phyloP scores from a whole-genome alignment of 495 filamentous ascomycete species.

The Filosporella fistucella region DNA sequence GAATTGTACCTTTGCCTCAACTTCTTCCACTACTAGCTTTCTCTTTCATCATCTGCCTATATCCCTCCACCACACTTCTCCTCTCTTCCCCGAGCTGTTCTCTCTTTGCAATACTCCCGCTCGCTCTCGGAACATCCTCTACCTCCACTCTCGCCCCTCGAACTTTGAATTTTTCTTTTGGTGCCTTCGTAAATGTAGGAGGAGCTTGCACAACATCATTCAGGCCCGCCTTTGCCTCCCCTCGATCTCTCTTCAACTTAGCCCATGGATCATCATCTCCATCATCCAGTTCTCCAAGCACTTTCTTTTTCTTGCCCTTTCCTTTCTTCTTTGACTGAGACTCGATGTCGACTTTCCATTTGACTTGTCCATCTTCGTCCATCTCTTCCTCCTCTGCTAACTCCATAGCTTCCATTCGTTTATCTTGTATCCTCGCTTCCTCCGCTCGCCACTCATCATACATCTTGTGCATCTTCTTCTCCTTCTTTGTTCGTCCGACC shows the following conservation, averaged over 20 bases:
- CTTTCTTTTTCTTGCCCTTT: slow-evolving; percentile 47
- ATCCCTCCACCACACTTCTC: slow-evolving; percentile 73
- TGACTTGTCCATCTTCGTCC: slow-evolving; percentile 54
- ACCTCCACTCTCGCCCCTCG: slow-evolving; percentile 68
- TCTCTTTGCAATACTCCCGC: slow-evolving; percentile 74
- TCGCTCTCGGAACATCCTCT: slow-evolving; percentile 66
- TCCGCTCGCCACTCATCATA: slow-evolving; percentile 78
- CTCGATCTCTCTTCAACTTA: slow-evolving; percentile 56
- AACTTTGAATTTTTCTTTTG: slow-evolving; percentile 66
- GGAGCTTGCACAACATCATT: slow-evolving; percentile 81
- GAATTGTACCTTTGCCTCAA: too few species aligned
- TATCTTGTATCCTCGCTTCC: slow-evolving; percentile 48
- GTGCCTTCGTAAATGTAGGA: slow-evolving; percentile 61
- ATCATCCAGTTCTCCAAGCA: slow-evolving; percentile 32
- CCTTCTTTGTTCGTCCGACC: slow-evolving; percentile 64
- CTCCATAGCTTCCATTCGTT: slow-evolving; percentile 54
- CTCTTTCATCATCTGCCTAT: slow-evolving; percentile 73
- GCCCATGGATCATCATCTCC: slow-evolving; percentile 79
- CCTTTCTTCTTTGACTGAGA: slow-evolving; percentile 27
- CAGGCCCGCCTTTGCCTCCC: slow-evolving; percentile 53
- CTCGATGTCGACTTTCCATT: slow-evolving; percentile 46
- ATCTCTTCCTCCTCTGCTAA: slow-evolving; percentile 61
- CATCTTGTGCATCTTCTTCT: slow-evolving; percentile 76
- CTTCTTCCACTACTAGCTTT: too few species aligned
- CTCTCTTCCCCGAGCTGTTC: slow-evolving; percentile 78